Percentiles rank a stretch among this genome's conserved stretches.
Evolutionary conservation across 202 grass and related monocot genomes (phyloP).

Genomic region (Carex sylvatica): DNA sequence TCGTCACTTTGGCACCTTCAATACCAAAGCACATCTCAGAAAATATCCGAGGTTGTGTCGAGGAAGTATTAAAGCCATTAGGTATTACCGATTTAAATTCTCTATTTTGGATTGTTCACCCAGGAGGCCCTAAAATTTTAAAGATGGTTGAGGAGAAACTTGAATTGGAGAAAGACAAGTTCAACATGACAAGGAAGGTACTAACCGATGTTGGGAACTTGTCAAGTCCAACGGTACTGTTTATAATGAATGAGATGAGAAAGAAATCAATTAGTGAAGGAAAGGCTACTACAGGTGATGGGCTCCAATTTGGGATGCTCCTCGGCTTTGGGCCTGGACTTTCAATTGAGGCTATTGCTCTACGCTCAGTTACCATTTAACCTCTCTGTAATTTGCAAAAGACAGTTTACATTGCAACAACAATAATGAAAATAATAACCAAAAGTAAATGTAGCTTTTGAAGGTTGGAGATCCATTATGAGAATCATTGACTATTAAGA

Average conservation of each 20-base stretch:
- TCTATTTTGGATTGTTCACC: background rate
- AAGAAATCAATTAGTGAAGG: conserved; percentile 23
- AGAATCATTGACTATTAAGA: too few species aligned
- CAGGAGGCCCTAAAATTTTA: background rate
- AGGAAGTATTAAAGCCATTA: conserved; percentile 19
- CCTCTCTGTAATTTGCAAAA: background rate
- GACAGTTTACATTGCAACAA: background rate
- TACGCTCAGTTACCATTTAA: background rate
- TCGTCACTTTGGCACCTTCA: conserved; percentile 4
- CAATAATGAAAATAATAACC: background rate
- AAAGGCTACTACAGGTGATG: conserved; percentile 29
- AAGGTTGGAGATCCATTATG: too few species aligned
- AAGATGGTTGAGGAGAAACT: conserved; percentile 8
- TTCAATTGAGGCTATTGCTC: conserved; percentile 22
- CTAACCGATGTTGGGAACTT: conserved; percentile 6
- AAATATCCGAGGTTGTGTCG: conserved; percentile 15
- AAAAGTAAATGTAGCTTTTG: background rate
- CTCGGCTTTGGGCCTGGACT: conserved; percentile 32
- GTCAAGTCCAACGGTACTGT: conserved; percentile 27
- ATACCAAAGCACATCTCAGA: conserved; percentile 25
- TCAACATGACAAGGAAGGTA: background rate
- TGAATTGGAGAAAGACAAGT: background rate
- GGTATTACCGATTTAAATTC: background rate
- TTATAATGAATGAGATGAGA: conserved; percentile 32
- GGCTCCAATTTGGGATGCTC: conserved; percentile 22